Percentiles rank a stretch among this genome's conserved stretches.
Conservation (phyloP, 768 basidiomycete species). For the Leccinum subtestaceum region DNA sequence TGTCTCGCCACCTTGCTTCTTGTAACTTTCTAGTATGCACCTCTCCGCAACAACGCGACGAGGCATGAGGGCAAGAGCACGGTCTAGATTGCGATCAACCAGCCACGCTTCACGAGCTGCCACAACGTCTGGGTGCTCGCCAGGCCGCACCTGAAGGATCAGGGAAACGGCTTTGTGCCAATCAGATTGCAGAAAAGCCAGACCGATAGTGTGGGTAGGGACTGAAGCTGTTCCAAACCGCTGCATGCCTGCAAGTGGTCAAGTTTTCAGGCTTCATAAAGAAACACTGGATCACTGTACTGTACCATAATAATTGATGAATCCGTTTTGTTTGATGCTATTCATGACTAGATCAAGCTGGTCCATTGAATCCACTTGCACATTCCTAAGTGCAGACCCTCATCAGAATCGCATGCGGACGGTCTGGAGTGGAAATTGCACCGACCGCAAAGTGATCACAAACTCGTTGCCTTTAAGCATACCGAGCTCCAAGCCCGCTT, state of each 20-base stretch:
- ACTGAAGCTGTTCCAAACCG: slow-evolving; percentile 96
- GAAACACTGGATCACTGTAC: not conserved
- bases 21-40: slow-evolving; percentile 86
- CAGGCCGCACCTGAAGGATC: slow-evolving; percentile 78
- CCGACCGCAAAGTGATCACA: slow-evolving; percentile 86
- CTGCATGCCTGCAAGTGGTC: slow-evolving; percentile 78
- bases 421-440: slow-evolving; percentile 15
- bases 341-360: slow-evolving; percentile 73
- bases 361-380: slow-evolving; percentile 72
- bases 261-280: not conserved
- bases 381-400: slow-evolving; percentile 54
- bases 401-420: not conserved
- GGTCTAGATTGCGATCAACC: slow-evolving; percentile 75
- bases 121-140: slow-evolving; percentile 90
- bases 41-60: slow-evolving; percentile 91
- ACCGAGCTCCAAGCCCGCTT: slow-evolving; percentile 82
- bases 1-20: slow-evolving; percentile 73
- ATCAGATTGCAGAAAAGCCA: slow-evolving; percentile 83
- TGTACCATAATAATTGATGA: slow-evolving; percentile 96
- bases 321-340: slow-evolving; percentile 79
- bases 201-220: slow-evolving; percentile 91
- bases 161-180: slow-evolving; percentile 87
- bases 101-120: slow-evolving; percentile 85
- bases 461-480: slow-evolving; percentile 97
- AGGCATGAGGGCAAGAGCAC: slow-evolving; percentile 83